Percentiles rank a stretch among this genome's conserved stretches.
Evolutionary conservation across 2,329 filamentous ascomycete genomes (phyloP).

Genomic region (Ceratocystis colombiana): DNA sequence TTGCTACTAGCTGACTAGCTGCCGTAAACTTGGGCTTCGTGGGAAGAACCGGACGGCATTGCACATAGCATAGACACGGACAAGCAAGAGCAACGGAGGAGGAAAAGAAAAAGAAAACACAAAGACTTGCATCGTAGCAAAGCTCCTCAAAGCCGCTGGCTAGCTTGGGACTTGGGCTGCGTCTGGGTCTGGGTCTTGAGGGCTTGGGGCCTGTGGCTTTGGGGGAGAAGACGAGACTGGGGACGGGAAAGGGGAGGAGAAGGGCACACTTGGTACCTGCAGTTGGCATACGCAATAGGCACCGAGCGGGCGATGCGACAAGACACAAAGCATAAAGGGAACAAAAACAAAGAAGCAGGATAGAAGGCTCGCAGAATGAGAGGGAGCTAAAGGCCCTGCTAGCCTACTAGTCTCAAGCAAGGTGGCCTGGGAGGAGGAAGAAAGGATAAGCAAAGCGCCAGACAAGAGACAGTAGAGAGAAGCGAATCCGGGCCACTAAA

Average conservation of each 20-base stretch:
- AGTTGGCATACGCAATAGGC: slow-evolving; percentile 13
- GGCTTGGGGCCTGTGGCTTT: too few relatives aligned
- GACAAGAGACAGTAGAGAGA: background rate
- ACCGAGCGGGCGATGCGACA: slow-evolving; percentile 9
- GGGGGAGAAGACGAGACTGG: too few relatives aligned
- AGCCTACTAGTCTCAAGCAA: too few relatives aligned
- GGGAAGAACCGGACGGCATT: background rate
- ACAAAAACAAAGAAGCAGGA: background rate
- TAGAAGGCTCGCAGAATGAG: background rate
- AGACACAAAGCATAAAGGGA: background rate
- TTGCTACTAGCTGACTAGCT: slow-evolving; percentile 9
- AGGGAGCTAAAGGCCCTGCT: too few relatives aligned
- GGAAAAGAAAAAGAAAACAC: background rate
- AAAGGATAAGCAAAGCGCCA: background rate
- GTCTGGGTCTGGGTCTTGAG: too few relatives aligned
- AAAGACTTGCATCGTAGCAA: slow-evolving; percentile 13
- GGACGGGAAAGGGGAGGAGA: background rate
- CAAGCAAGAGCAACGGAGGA: background rate
- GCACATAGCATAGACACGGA: background rate
- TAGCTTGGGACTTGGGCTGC: background rate
- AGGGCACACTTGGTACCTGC: slow-evolving; percentile 4
- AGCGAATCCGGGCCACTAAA: background rate
- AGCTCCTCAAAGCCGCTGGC: background rate
- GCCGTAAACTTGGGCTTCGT: background rate
- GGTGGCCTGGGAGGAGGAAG: background rate